Conservation (phyloP, 148 eudicot genomes). For the Vaccinium corymbosum region DNA sequence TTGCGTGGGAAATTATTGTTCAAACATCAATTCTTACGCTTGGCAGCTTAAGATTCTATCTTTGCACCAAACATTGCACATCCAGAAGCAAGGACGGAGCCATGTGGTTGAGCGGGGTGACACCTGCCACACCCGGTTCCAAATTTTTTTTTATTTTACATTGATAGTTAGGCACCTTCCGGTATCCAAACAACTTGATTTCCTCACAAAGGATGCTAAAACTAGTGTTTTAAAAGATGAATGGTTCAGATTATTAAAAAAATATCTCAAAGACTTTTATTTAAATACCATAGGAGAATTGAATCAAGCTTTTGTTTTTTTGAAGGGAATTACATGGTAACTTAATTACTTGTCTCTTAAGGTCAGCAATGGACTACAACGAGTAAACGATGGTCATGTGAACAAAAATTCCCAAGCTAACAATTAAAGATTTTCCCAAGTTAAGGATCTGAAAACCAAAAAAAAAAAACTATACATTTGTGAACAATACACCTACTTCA, state of each 20-base stretch:
- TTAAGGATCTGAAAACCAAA: neutral
- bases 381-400: neutral
- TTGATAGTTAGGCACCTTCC: too few relatives aligned
- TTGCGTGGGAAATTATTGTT: neutral
- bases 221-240: too few relatives aligned
- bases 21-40: neutral
- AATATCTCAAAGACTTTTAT: too few relatives aligned
- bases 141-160: too few relatives aligned
- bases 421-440: neutral
- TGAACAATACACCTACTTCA: neutral
- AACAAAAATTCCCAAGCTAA: neutral
- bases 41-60: neutral
- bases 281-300: too few relatives aligned
- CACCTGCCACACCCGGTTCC: too few relatives aligned
- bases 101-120: too few relatives aligned
- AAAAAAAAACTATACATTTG: neutral
- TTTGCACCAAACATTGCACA: neutral
- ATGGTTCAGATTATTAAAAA: too few relatives aligned
- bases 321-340: neutral
- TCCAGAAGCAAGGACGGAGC: too few relatives aligned
- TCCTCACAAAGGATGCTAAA: too few relatives aligned
- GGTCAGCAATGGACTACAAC: neutral
- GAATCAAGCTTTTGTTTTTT: too few relatives aligned
- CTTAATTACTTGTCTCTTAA: neutral
- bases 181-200: too few relatives aligned